Evolutionary conservation across 2,329 filamentous ascomycete species (phyloP).

Genomic region (Fusarium citri): DNA sequence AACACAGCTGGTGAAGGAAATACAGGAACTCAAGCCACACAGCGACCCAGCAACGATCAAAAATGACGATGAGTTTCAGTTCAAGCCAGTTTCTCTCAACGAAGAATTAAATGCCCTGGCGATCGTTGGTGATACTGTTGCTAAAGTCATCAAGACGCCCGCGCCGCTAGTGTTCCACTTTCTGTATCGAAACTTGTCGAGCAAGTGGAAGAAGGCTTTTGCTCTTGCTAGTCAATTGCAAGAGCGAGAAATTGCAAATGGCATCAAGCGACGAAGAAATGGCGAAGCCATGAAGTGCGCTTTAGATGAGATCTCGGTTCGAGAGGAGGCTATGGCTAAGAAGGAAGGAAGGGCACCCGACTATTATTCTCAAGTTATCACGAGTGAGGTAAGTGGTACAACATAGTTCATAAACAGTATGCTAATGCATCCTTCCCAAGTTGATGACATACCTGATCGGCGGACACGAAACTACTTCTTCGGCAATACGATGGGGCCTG

Average conservation of each 20-base stretch:
- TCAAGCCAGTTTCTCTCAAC: constrained; percentile 7
- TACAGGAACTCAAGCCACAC: neutral
- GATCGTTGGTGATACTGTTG: constrained; percentile 1
- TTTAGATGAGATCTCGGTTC: constrained; percentile 21
- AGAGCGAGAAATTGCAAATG: constrained; percentile 9
- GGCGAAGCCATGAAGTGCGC: constrained; percentile 26
- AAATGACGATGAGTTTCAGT: neutral
- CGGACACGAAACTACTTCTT: constrained; percentile 32
- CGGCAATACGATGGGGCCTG: constrained; percentile 22
- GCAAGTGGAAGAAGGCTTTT: neutral
- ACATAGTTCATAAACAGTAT: neutral
- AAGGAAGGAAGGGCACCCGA: constrained; percentile 25
- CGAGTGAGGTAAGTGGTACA: constrained; percentile 8
- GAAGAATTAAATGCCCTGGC: constrained; percentile 22
- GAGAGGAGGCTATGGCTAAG: constrained; percentile 22
- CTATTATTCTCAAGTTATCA: constrained; percentile 21
- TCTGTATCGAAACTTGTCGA: constrained; percentile 11
- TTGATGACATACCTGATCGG: constrained; percentile 28
- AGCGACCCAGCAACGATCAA: rapidly evolving
- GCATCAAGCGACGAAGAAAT: constrained; percentile 2
- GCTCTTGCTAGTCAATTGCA: neutral
- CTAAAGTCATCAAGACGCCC: constrained; percentile 21
- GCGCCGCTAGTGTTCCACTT: constrained; percentile 16
- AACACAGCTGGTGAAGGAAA: constrained; percentile 23
- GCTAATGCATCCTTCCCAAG: neutral